Percentiles rank a stretch among this genome's conserved stretches.
Conservation (phyloP, 352 stramenopile species). For the Globisporangium megalacanthum region DNA sequence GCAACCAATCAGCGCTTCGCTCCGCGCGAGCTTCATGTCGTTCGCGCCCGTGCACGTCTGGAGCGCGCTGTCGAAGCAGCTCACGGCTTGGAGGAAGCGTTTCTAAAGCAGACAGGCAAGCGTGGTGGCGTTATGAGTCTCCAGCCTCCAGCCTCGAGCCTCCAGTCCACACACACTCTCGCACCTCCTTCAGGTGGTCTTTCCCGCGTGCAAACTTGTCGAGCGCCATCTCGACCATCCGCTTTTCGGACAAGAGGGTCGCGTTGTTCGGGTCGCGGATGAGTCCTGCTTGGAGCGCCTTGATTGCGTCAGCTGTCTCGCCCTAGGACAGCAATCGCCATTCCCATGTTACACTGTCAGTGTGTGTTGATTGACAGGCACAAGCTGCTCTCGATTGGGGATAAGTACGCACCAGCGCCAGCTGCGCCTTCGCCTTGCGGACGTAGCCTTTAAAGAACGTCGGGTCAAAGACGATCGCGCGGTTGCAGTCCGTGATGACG, state of each 20-base stretch:
- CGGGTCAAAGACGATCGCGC: slow-evolving; percentile 85
- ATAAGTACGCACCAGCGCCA: slow-evolving; percentile 47
- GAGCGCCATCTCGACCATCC: slow-evolving; percentile 71
- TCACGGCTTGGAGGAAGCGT: slow-evolving; percentile 62
- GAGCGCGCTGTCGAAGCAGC: slow-evolving; percentile 61
- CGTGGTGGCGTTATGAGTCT: background rate
- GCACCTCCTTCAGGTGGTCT: slow-evolving; percentile 60
- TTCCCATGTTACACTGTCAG: background rate
- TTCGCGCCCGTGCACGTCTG: slow-evolving; percentile 65
- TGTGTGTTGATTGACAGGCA: background rate
- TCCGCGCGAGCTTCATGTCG: slow-evolving; percentile 64
- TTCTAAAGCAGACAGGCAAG: slow-evolving; percentile 20
- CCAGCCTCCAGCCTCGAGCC: background rate
- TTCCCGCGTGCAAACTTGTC: slow-evolving; percentile 73
- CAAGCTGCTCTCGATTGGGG: background rate
- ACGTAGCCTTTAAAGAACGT: slow-evolving; percentile 90
- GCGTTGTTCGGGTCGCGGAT: slow-evolving; percentile 76
- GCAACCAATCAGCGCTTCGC: slow-evolving; percentile 68
- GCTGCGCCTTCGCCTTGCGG: slow-evolving; percentile 85
- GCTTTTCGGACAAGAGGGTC: slow-evolving; percentile 71
- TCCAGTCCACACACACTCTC: slow-evolving; percentile 1
- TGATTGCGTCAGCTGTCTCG: slow-evolving; percentile 60
- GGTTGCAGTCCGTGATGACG: slow-evolving; percentile 88
- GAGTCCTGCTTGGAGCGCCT: slow-evolving; percentile 70
- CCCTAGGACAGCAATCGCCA: slow-evolving; percentile 28